Conservation (phyloP, 2,329 filamentous ascomycete species). For the Fusarium sp. region DNA sequence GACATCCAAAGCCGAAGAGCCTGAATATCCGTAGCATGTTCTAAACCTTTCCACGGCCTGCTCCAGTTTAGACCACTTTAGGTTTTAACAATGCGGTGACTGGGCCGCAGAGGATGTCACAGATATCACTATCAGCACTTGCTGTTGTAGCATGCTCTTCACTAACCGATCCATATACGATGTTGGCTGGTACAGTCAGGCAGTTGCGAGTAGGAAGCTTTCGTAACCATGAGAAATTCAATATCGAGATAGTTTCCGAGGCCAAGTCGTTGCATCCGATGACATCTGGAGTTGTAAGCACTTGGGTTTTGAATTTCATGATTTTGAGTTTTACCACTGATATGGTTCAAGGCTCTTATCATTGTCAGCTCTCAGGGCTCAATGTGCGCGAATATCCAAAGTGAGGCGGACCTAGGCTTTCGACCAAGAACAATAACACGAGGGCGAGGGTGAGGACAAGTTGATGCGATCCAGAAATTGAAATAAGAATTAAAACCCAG, state of each 20-base stretch:
- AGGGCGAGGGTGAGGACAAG: background rate
- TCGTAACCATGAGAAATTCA: background rate
- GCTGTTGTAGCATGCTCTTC: too few species aligned
- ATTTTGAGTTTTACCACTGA: background rate
- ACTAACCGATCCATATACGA: too few species aligned
- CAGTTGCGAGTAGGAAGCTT: too few species aligned
- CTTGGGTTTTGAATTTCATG: background rate
- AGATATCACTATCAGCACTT: too few species aligned
- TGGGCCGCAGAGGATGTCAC: too few species aligned
- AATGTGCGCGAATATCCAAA: background rate
- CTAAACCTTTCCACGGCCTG: too few species aligned
- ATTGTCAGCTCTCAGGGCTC: background rate
- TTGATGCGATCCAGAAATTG: constrained; percentile 14
- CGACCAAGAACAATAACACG: background rate
- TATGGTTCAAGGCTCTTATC: background rate
- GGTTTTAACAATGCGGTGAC: too few species aligned
- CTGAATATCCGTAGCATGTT: too few species aligned
- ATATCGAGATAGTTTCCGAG: background rate
- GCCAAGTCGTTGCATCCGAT: background rate
- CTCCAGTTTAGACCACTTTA: too few species aligned
- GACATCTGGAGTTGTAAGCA: background rate
- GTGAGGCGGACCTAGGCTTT: background rate
- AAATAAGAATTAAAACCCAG: constrained; percentile 24
- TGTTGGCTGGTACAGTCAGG: too few species aligned
- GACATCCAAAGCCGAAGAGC: too few species aligned